Evolutionary conservation across 495 filamentous ascomycete species (phyloP), one percentile per base, ranked within the genome.

Genomic region (Apodospora peruviana): DNA sequence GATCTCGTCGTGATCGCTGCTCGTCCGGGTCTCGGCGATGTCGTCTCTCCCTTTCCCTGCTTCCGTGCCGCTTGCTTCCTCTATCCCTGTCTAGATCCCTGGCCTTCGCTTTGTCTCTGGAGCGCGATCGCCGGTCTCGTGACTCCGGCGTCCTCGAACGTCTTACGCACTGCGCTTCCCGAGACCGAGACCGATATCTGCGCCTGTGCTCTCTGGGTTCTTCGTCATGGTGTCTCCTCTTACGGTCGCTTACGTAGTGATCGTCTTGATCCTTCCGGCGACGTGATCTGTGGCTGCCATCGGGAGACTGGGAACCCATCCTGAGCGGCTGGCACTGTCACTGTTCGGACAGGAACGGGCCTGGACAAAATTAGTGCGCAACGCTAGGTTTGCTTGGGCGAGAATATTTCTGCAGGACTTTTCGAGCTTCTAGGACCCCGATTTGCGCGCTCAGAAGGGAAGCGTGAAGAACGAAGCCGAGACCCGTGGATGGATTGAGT

Each of bases 111-210:
- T 50, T 38, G n/a, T 61, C 55, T 25, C 48, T 51, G 4, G 61
- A 64, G 16, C 50, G 63, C 12, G 71, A 68, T 50, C 61, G 61
- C n/a, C 52, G 62, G 25, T 59, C 51, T 46, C 43, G 52, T 44
- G 56, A 47, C 20, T 57, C 52, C 16, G 70, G 70, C 14, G 68
- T 67, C 43, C 57, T 58, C 11, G 71, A 74, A 21, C 70, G 67
- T 34, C 64, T 52, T 34, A 52, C 55, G 20, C 53, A 55, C 38
- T 53, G 56, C 47, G 55, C 57, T 14, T 61, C 59, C 39, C 58
- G 49, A 22, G 67, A 70, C 36, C 59, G 52, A 20, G 68, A 70
- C 10, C 54, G 56, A 38, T 44, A 51, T 21, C 58, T 55, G 10
- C 27, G 52, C 21, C 40, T 50, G 43, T 47, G 48, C 43, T 58